phyloP scores from a whole-genome alignment of 352 stramenopile species.

The Ophiocytium majus region DNA sequence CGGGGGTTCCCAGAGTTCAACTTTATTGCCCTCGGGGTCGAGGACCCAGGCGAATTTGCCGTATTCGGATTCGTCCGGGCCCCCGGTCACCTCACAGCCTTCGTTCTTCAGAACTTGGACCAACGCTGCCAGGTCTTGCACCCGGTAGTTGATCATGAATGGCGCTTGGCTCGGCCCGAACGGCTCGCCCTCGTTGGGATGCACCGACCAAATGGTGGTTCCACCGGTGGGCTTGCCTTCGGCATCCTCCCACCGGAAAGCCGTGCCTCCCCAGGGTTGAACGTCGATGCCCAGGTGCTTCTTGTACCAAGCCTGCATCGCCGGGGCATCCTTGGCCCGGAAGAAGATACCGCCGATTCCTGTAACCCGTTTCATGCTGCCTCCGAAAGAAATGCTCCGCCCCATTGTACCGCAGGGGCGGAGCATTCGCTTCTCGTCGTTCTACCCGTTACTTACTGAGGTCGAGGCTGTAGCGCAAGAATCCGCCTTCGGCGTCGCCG shows the following conservation, averaged over 20 bases:
- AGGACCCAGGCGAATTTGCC: background rate
- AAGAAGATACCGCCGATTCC: constrained; percentile 5
- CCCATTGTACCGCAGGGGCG: too few relatives aligned
- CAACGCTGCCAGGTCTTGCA: background rate
- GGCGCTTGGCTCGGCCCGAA: background rate
- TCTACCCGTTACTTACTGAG: too few relatives aligned
- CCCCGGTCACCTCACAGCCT: background rate
- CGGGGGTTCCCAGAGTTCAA: constrained; percentile 1
- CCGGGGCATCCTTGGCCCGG: background rate
- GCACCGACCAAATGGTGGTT: background rate
- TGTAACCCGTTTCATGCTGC: too few relatives aligned
- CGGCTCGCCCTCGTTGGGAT: background rate
- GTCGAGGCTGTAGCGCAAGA: too few relatives aligned
- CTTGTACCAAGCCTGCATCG: background rate
- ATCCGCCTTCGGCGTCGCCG: too few relatives aligned
- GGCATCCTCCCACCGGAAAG: background rate
- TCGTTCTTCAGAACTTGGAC: background rate
- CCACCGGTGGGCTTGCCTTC: background rate
- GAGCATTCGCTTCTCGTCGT: too few relatives aligned
- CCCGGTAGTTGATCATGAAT: constrained; percentile 12
- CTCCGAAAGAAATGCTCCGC: too few relatives aligned
- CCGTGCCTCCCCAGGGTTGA: background rate
- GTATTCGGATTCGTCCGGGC: background rate
- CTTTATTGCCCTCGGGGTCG: background rate
- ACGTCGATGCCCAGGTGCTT: background rate